These are phyloP conservation scores for Pholiota molesta DNA, from an alignment of 768 basidiomycete species.

Conservation along the genomic window DNA sequence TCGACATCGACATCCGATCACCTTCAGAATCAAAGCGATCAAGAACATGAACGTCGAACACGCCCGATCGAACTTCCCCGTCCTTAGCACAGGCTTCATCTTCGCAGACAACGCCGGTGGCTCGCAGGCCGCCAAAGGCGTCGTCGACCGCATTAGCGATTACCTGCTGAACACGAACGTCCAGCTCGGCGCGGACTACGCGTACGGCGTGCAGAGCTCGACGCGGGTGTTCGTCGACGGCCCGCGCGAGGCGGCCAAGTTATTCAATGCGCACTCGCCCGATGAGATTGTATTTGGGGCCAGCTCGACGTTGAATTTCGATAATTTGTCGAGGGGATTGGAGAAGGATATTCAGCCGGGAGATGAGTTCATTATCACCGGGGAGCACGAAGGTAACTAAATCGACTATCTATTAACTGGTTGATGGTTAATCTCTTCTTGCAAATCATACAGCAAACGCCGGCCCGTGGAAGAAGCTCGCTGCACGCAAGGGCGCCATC, in stretches of 20 bases:
- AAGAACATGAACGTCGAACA: conserved; percentile 45
- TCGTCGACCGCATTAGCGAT: conserved; percentile 62
- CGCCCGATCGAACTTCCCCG: conserved; percentile 65
- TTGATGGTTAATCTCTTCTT: not conserved
- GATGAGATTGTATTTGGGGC: conserved; percentile 70
- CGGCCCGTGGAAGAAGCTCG: conserved; percentile 78
- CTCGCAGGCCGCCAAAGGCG: conserved; percentile 58
- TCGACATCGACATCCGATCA: not conserved
- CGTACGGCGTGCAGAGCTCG: conserved; percentile 55
- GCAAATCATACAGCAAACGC: conserved; percentile 55
- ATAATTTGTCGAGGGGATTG: conserved; percentile 68
- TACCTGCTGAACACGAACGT: conserved; percentile 76
- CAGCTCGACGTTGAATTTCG: conserved; percentile 69
- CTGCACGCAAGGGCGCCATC: conserved; percentile 52
- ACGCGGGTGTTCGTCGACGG: conserved; percentile 51
- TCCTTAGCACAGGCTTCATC: conserved; percentile 59
- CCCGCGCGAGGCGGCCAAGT: conserved; percentile 50
- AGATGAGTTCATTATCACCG: conserved; percentile 79
- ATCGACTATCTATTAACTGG: not conserved
- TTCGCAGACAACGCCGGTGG: conserved; percentile 82
- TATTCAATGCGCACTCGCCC: conserved; percentile 65
- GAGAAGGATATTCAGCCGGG: conserved; percentile 55
- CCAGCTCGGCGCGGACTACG: conserved; percentile 74
- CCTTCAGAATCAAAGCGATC: not conserved
- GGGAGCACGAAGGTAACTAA: conserved; percentile 73